Evolutionary conservation across 2,329 filamentous ascomycete genomes (phyloP).

Genomic region (Trichoderma harzianum): DNA sequence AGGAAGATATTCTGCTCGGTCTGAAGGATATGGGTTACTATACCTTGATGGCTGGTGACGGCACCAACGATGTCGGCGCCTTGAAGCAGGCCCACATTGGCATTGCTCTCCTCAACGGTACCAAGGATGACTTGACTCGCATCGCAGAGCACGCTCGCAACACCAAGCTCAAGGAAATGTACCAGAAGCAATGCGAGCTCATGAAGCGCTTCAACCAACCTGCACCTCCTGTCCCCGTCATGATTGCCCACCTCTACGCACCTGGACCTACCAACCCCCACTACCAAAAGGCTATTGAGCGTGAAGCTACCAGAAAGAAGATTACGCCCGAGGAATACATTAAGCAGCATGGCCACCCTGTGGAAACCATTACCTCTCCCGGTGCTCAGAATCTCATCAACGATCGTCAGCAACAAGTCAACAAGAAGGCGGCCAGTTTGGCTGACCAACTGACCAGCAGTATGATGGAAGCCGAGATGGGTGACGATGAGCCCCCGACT

Average conservation of each 20-base stretch:
- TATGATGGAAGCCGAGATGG: constrained; percentile 88
- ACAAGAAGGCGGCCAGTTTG: constrained; percentile 70
- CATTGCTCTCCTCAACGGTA: constrained; percentile 92
- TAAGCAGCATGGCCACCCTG: constrained; percentile 48
- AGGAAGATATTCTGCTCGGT: constrained; percentile 96
- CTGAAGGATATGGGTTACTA: constrained; percentile 97
- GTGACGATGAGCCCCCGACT: constrained; percentile 85
- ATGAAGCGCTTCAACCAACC: constrained; percentile 97
- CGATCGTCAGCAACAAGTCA: constrained; percentile 62
- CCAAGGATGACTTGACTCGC: constrained; percentile 81
- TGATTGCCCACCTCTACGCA: constrained; percentile 93
- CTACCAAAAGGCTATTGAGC: constrained; percentile 85
- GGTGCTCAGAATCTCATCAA: constrained; percentile 59
- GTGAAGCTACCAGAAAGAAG: constrained; percentile 77
- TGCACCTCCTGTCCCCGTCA: constrained; percentile 80
- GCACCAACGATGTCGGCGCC: constrained; percentile 96
- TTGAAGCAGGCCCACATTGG: constrained; percentile 98
- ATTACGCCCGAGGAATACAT: constrained; percentile 58
- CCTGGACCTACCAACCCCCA: constrained; percentile 90
- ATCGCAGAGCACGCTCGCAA: constrained; percentile 93
- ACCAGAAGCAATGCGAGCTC: constrained; percentile 89
- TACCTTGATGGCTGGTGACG: constrained; percentile 97
- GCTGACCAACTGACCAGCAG: constrained; percentile 81
- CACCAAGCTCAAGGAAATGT: constrained; percentile 97
- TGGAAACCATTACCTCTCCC: constrained; percentile 65